A percentile compares a stretch with the other conserved stretches of the same genome.
phyloP scores from a whole-genome alignment of 2,329 filamentous ascomycete genomes.

The Fusarium tanahbumbuense region DNA sequence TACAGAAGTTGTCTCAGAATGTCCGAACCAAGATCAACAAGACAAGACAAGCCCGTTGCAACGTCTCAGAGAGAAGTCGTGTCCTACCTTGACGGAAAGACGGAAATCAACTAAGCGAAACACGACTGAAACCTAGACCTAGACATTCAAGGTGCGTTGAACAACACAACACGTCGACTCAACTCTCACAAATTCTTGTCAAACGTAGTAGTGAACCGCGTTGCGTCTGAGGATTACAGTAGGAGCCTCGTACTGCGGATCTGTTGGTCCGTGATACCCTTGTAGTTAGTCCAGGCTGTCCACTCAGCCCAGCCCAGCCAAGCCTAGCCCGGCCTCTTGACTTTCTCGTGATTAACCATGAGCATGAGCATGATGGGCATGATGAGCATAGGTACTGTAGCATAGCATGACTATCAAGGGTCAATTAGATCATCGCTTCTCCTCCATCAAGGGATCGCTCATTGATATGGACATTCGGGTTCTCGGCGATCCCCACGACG shows the following conservation, averaged over 20 bases:
- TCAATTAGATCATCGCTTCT: constrained; percentile 26
- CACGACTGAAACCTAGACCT: constrained; percentile 43
- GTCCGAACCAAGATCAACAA: constrained; percentile 6
- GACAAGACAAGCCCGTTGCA: constrained; percentile 14
- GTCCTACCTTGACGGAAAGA: constrained; percentile 6
- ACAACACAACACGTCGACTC: constrained; percentile 15
- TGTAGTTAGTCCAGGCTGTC: constrained; percentile 27
- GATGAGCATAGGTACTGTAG: constrained; percentile 11
- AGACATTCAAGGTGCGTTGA: constrained; percentile 11
- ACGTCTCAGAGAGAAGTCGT: constrained; percentile 25
- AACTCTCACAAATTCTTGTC: constrained; percentile 25
- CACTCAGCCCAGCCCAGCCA: constrained; percentile 32
- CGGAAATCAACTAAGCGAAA: constrained; percentile 33
- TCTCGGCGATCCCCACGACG: constrained; percentile 37
- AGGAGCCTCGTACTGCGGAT: constrained; percentile 28
- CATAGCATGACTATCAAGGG: constrained; percentile 6
- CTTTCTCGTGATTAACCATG: constrained; percentile 28
- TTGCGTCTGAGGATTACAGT: constrained; percentile 19
- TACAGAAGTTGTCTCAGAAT: constrained; percentile 24
- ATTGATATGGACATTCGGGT: constrained; percentile 9
- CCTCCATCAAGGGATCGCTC: constrained; percentile 28
- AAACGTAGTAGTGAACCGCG: constrained; percentile 31
- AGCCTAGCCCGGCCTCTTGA: constrained; percentile 25
- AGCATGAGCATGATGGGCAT: constrained; percentile 28
- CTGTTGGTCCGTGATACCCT: constrained; percentile 36